Evolutionary conservation across 2,329 filamentous ascomycete genomes (phyloP).

Genomic region (Fusarium neocosmosporiellum): DNA sequence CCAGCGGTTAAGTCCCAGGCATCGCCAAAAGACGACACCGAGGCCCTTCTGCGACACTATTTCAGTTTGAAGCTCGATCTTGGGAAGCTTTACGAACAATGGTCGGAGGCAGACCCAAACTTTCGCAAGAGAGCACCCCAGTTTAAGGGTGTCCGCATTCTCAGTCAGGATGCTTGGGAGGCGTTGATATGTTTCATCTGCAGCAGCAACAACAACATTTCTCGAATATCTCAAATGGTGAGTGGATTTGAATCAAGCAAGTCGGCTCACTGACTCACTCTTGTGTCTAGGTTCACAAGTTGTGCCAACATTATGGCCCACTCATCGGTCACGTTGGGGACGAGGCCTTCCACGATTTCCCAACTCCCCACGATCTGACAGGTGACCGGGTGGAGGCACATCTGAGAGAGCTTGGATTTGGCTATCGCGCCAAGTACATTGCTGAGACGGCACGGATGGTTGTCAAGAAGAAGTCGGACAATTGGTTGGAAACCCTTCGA

Average conservation of each 20-base stretch:
- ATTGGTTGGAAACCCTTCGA: slow-evolving; percentile 81
- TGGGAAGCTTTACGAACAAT: slow-evolving; percentile 81
- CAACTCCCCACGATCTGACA: slow-evolving; percentile 78
- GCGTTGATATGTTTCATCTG: slow-evolving; percentile 94
- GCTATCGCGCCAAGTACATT: slow-evolving; percentile 94
- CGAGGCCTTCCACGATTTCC: slow-evolving; percentile 88
- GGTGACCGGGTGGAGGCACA: slow-evolving; percentile 80
- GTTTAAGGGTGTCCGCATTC: slow-evolving; percentile 90
- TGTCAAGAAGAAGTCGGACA: slow-evolving; percentile 70
- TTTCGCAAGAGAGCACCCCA: slow-evolving; percentile 88
- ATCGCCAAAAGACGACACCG: slow-evolving; percentile 70
- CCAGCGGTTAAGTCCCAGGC: slow-evolving; percentile 46
- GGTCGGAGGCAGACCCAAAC: slow-evolving; percentile 87
- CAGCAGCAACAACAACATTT: slow-evolving; percentile 98
- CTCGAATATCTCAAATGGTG: slow-evolving; percentile 94
- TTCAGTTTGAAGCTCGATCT: slow-evolving; percentile 87
- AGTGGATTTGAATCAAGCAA: background rate
- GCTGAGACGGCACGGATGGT: slow-evolving; percentile 85
- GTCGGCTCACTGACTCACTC: background rate
- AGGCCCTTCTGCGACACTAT: slow-evolving; percentile 82
- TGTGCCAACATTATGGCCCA: slow-evolving; percentile 87
- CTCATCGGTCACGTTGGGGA: slow-evolving; percentile 77
- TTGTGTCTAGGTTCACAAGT: slow-evolving; percentile 74
- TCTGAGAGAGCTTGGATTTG: slow-evolving; percentile 87
- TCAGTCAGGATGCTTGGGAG: slow-evolving; percentile 97